Evolutionary conservation across 2,329 filamentous ascomycete species (phyloP).

Genomic region (Epichloe gansuensis): DNA sequence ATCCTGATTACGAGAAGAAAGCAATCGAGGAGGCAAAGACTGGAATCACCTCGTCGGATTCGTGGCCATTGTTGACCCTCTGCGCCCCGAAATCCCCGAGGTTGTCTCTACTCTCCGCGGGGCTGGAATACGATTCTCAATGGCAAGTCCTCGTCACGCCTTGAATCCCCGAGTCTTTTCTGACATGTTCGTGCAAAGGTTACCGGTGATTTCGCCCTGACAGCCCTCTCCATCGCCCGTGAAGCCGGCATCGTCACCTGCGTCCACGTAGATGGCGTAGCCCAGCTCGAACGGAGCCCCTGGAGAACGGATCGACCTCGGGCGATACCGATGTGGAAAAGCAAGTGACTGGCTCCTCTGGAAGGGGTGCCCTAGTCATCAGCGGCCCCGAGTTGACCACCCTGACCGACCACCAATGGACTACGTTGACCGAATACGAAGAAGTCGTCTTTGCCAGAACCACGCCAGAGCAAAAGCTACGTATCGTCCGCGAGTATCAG

Average conservation of each 20-base stretch:
- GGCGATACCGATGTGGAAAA: constrained; percentile 14
- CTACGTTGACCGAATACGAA: constrained; percentile 48
- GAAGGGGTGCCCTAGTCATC: constrained; percentile 43
- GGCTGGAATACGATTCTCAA: constrained; percentile 65
- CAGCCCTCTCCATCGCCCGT: constrained; percentile 58
- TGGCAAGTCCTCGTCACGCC: constrained; percentile 35
- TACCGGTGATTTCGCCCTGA: constrained; percentile 66
- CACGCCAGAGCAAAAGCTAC: constrained; percentile 67
- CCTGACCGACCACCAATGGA: constrained; percentile 59
- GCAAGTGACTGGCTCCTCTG: constrained; percentile 7
- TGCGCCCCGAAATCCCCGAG: constrained; percentile 58
- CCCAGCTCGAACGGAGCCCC: constrained; percentile 32
- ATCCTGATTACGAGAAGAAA: constrained; percentile 38
- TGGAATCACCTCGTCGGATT: constrained; percentile 61
- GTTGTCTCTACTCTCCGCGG: constrained; percentile 54
- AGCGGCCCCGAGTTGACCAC: constrained; percentile 53
- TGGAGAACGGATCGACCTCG: neutral
- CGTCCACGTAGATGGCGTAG: constrained; percentile 38
- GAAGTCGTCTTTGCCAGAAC: constrained; percentile 67
- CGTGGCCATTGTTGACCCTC: constrained; percentile 67
- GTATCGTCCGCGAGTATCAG: constrained; percentile 67
- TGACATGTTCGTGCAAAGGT: constrained; percentile 28
- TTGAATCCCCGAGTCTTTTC: neutral
- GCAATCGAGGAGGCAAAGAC: constrained; percentile 40
- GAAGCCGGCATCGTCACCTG: constrained; percentile 60